A percentile compares a stretch with the other conserved stretches of the same genome.
phyloP scores from a whole-genome alignment of 2,329 filamentous ascomycete genomes.

The Colletotrichum cordylinicola region DNA sequence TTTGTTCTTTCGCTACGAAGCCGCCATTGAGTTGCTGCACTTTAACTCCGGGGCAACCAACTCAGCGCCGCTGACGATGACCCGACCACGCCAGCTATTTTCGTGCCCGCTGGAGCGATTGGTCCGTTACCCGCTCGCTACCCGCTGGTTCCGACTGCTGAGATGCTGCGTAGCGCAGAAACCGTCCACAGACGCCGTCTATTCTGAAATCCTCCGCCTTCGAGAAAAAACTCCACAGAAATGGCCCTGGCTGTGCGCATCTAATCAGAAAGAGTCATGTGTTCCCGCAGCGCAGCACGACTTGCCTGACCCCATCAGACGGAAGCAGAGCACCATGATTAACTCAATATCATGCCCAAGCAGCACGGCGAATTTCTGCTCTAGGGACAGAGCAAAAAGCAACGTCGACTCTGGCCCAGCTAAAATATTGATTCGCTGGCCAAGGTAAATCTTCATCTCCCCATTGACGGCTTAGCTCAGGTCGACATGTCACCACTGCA shows the following conservation, averaged over 20 bases:
- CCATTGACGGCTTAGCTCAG: not conserved
- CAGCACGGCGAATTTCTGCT: not conserved
- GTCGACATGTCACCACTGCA: not conserved
- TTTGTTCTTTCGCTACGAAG: not conserved
- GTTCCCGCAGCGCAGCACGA: not conserved
- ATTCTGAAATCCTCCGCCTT: not conserved
- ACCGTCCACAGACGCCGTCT: not conserved
- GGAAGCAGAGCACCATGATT: not conserved
- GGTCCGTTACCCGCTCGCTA: not conserved
- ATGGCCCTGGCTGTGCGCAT: not conserved
- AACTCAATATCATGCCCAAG: not conserved
- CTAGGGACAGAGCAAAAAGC: not conserved
- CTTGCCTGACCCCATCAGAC: not conserved
- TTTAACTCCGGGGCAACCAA: not conserved
- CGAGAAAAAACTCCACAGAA: slow-evolving; percentile 1
- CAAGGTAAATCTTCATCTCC: not conserved
- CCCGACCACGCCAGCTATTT: too few species aligned
- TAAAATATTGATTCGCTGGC: not conserved
- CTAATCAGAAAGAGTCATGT: slow-evolving; percentile 2
- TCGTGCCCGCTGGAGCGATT: not conserved
- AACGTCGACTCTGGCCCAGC: not conserved
- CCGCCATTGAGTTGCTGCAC: not conserved
- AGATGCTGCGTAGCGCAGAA: not conserved
- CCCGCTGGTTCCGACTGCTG: not conserved
- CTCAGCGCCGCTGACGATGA: not conserved